A percentile compares a stretch with the other conserved stretches of the same genome.
phyloP scores from a whole-genome alignment of 2,329 filamentous ascomycete species.

The Sporothrix mexicana region DNA sequence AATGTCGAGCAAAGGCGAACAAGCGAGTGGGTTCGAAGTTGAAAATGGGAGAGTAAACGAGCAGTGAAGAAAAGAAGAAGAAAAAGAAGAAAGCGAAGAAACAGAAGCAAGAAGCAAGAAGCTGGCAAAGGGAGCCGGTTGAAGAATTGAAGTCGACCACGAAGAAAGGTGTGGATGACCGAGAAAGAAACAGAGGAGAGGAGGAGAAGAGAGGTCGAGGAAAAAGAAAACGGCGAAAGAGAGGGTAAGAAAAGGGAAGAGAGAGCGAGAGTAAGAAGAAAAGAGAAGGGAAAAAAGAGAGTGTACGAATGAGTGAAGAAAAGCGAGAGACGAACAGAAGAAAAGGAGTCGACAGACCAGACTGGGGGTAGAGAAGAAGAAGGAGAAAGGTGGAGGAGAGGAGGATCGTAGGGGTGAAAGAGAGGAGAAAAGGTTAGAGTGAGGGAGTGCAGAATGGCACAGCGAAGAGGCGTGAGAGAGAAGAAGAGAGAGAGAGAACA shows the following conservation, averaged over 20 bases:
- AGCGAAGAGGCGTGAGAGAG: constrained; percentile 4
- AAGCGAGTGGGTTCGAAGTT: constrained; percentile 16
- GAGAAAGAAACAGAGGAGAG: constrained; percentile 47
- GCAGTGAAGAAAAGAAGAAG: constrained; percentile 37
- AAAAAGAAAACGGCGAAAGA: constrained; percentile 34
- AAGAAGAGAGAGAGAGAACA: constrained; percentile 26
- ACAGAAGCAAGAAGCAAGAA: constrained; percentile 43
- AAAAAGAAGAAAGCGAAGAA: constrained; percentile 41
- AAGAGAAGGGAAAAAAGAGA: not conserved
- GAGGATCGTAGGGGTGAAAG: constrained; percentile 30
- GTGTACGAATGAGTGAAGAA: constrained; percentile 33
- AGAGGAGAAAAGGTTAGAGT: constrained; percentile 24
- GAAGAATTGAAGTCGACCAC: constrained; percentile 34
- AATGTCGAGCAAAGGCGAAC: constrained; percentile 14
- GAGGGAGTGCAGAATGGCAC: constrained; percentile 9
- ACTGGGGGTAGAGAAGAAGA: constrained; percentile 29
- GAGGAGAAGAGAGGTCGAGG: constrained; percentile 36
- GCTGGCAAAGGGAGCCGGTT: constrained; percentile 46
- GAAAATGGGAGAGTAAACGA: constrained; percentile 11
- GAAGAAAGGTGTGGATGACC: constrained; percentile 44
- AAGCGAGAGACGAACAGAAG: constrained; percentile 37
- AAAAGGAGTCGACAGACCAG: constrained; percentile 33
- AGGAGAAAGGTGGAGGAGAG: constrained; percentile 37
- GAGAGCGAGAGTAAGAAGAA: constrained; percentile 38
- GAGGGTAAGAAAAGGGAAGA: constrained; percentile 21